Percentiles rank a stretch among this genome's conserved stretches.
Conservation (phyloP, 1,284 basidiomycete species). For the Trametes versicolor region DNA sequence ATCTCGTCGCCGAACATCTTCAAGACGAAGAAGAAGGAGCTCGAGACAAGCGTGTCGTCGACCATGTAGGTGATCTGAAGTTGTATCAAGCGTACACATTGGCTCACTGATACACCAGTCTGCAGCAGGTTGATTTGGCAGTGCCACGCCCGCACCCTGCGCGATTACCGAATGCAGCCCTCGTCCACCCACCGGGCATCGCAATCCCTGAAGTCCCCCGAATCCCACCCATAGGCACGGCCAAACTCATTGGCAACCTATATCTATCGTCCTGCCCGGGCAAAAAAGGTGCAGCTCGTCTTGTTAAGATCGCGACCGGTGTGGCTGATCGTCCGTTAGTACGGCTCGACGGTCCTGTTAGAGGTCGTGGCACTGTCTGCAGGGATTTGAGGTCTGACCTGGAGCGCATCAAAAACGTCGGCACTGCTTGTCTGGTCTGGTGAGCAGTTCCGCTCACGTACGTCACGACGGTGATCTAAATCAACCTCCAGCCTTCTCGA, state of each 20-base stretch:
- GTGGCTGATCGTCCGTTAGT: too few relatives aligned
- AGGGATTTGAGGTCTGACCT: constrained; percentile 86
- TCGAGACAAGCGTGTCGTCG: background rate
- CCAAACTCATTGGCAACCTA: constrained; percentile 81
- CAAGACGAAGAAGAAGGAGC: background rate
- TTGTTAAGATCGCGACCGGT: too few relatives aligned
- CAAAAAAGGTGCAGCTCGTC: constrained; percentile 75
- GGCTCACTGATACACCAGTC: background rate
- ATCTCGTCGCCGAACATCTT: constrained; percentile 14
- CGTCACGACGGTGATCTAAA: background rate
- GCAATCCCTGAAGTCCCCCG: constrained; percentile 21
- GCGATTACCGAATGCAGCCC: background rate
- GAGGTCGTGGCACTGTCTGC: constrained; percentile 86
- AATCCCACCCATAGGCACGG: constrained; percentile 21
- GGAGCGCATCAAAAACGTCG: constrained; percentile 77
- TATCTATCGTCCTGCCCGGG: constrained; percentile 94
- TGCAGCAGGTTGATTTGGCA: background rate
- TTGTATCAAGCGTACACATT: too few relatives aligned
- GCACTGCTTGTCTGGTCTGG: constrained; percentile 89
- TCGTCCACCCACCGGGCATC: background rate
- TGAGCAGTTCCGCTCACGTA: constrained; percentile 45
- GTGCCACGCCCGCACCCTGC: background rate
- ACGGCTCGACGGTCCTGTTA: constrained; percentile 83
- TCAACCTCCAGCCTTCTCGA: constrained; percentile 75
- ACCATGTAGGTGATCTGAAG: background rate